A percentile compares a stretch with the other conserved stretches of the same genome.
Evolutionary conservation across 208 protist species (phyloP).

Genomic region (Herpetomonas samuelpessoai): DNA sequence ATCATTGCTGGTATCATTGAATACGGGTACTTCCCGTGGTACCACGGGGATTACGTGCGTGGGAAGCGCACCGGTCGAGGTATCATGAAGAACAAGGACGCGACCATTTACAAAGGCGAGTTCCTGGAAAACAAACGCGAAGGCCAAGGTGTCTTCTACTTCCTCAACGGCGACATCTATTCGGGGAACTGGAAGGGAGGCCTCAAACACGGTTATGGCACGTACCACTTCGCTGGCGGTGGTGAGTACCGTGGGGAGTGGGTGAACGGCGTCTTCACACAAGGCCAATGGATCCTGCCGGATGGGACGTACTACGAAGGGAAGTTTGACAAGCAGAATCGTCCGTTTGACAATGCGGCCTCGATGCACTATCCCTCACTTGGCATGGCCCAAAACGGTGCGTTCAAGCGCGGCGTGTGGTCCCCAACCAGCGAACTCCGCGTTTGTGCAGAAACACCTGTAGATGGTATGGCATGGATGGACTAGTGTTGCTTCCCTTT

Average conservation of each 20-base stretch:
- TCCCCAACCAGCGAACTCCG: constrained; percentile 58
- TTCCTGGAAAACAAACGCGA: constrained; percentile 87
- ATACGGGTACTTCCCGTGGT: constrained; percentile 78
- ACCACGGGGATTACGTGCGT: constrained; percentile 85
- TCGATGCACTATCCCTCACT: constrained; percentile 74
- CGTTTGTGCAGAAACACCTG: constrained; percentile 64
- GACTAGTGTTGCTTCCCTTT: too few relatives aligned
- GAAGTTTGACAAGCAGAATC: constrained; percentile 84
- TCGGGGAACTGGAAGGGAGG: constrained; percentile 85
- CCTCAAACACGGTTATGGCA: constrained; percentile 84
- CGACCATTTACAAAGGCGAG: constrained; percentile 89
- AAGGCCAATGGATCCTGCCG: constrained; percentile 88
- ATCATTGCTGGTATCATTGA: constrained; percentile 64
- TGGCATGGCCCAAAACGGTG: constrained; percentile 67
- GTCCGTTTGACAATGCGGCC: constrained; percentile 67
- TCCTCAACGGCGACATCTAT: constrained; percentile 90
- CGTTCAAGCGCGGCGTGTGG: constrained; percentile 77
- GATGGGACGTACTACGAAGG: constrained; percentile 89
- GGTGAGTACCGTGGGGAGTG: constrained; percentile 85
- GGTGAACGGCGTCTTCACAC: constrained; percentile 69
- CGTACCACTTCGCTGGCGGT: constrained; percentile 82
- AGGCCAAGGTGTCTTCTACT: constrained; percentile 90
- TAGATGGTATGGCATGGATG: constrained; percentile 57
- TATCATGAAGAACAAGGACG: constrained; percentile 91
- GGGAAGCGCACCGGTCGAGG: constrained; percentile 76